These are phyloP conservation scores for Austropuccinia psidii DNA, from an alignment of 1,284 basidiomycete species.

Conservation along the genomic window DNA sequence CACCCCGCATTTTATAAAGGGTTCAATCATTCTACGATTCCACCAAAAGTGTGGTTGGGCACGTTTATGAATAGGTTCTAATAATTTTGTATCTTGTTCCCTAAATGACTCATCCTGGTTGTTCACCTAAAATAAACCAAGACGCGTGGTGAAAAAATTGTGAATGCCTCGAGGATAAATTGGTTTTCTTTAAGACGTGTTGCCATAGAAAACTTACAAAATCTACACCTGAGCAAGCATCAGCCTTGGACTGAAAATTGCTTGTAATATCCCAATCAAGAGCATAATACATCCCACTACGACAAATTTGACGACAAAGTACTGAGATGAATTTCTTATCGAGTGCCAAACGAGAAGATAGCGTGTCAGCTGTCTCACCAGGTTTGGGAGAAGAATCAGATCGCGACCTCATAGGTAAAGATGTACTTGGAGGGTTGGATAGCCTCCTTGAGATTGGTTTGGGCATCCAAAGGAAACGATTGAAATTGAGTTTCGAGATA, in stretches of 20 bases:
- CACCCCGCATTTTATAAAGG: slow-evolving; percentile 30
- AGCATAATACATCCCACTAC: slow-evolving; percentile 30
- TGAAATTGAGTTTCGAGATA: not conserved
- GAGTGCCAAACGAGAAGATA: slow-evolving; percentile 1
- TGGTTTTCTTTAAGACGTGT: too few species aligned
- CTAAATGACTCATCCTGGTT: not conserved
- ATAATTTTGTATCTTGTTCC: not conserved
- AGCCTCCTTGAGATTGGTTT: not conserved
- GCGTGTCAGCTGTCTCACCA: not conserved
- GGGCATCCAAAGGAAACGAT: slow-evolving; percentile 17
- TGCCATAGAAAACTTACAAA: not conserved
- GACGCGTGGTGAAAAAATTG: not conserved
- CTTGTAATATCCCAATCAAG: slow-evolving; percentile 27
- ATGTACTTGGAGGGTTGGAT: not conserved
- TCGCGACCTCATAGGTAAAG: not conserved
- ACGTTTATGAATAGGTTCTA: slow-evolving; percentile 5
- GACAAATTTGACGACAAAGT: slow-evolving; percentile 9
- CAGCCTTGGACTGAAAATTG: slow-evolving; percentile 10
- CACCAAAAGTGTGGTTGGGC: slow-evolving; percentile 27
- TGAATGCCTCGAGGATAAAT: too few species aligned
- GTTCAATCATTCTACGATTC: slow-evolving; percentile 21
- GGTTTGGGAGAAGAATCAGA: not conserved
- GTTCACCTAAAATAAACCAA: not conserved
- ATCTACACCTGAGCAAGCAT: not conserved
- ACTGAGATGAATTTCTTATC: slow-evolving; percentile 17